A percentile compares a stretch with the other conserved stretches of the same genome.
phyloP scores from a whole-genome alignment of 306 rosid species.

The Sesbania bispinosa region DNA sequence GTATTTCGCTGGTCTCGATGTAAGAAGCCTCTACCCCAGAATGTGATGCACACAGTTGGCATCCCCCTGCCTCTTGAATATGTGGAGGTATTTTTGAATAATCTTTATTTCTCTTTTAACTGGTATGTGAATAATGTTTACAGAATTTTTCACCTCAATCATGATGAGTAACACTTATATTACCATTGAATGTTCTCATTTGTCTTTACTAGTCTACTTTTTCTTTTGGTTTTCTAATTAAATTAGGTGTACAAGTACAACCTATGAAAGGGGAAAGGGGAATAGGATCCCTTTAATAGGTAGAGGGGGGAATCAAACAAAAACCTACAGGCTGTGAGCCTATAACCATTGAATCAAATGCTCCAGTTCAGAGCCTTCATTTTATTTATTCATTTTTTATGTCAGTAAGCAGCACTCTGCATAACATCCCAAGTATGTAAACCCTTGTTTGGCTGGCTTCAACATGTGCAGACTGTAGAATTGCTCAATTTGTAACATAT shows the following conservation, averaged over 20 bases:
- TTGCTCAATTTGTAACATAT: background rate
- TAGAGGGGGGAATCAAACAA: no score
- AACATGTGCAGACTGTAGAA: background rate
- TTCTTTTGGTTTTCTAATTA: no score
- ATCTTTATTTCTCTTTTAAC: conserved; percentile 10
- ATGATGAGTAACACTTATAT: no score
- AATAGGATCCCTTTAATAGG: no score
- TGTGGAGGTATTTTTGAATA: conserved; percentile 61
- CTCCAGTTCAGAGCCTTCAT: no score
- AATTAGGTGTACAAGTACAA: no score
- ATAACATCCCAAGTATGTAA: background rate
- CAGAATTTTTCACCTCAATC: no score
- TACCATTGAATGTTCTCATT: no score
- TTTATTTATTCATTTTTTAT: background rate
- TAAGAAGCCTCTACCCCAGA: conserved; percentile 85
- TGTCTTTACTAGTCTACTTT: no score
- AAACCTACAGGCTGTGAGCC: no score
- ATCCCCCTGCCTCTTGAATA: conserved; percentile 83
- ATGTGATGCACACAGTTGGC: conserved; percentile 70
- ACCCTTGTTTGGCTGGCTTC: background rate
- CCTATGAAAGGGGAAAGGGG: no score
- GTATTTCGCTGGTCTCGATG: conserved; percentile 93
- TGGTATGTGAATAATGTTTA: background rate
- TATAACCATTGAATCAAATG: no score
- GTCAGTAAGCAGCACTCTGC: background rate